Base-by-base conservation (phyloP, 2,329 filamentous ascomycete species). In the Fusarium paranaense region DNA sequence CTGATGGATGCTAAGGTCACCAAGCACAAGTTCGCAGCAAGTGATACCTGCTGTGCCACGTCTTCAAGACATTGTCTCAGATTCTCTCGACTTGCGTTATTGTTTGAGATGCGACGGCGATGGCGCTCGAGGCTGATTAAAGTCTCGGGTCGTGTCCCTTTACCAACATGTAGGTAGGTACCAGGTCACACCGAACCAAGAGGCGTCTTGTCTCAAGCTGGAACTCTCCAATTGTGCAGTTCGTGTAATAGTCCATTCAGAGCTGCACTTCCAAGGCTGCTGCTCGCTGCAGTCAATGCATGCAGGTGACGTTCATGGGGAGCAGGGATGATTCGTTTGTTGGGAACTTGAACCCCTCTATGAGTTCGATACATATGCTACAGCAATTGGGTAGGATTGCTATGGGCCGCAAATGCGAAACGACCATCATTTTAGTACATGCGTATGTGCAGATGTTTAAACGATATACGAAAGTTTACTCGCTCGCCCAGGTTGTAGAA, bases 121-220 rank as follows among this genome's bases (percentile, higher is more conserved):
- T 40, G 61, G 61, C 47, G 61, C 33, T 63, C 25, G 42, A 66
- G 57, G 62, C 50, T 64, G 47, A 50, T 67, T 18, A 25, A 59
- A 45, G 71, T 72, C 64, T 73, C 58, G 37, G 67, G 60, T 47
- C 38, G 40, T 32, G 30, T 62, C 18, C 14, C 22, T 45, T 74
- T 27, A 62, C 62, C 38, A 50, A 52, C 13, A 56, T 62, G 50
- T 25, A 61, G 52, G 25, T 52, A 27, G 38, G 64, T 60, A 35
- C 20, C 13, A 25, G 52, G 71, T 69, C 45, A 38, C 37, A 74
- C 71, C 16, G 52, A 70, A 45, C 20, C 50, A 56, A 45, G 56
- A 60, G 37, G 32, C 40, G 35, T 42, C 25, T 27, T 74, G 71
- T 69, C 62, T 74, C 68, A 72, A 66, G 69, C 50, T 66, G 68